These are phyloP conservation scores for Mortierella sp. DNA, from an alignment of 371 early-diverging fungal species.

Conservation along the genomic window DNA sequence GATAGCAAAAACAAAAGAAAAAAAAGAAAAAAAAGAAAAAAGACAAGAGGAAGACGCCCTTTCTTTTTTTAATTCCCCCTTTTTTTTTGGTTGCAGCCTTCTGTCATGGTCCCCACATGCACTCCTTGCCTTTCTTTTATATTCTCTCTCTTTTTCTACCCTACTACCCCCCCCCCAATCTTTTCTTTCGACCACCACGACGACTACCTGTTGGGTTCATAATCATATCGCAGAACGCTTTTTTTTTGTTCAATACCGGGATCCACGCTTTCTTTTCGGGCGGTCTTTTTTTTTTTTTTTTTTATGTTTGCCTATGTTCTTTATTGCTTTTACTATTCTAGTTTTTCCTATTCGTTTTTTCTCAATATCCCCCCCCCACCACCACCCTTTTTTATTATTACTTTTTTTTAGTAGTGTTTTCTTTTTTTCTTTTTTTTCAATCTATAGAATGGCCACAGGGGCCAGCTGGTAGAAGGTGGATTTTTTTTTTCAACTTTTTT, in stretches of 20 bases:
- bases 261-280: no score
- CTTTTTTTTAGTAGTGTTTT: not conserved
- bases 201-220: no score
- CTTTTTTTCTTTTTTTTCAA: not conserved
- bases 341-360: not conserved
- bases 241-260: no score
- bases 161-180: not conserved
- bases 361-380: no score
- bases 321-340: not conserved
- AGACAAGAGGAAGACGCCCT: not conserved
- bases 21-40: not conserved
- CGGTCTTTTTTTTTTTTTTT: not conserved
- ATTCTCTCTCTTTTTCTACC: not conserved
- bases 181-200: not conserved
- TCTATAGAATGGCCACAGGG: not conserved
- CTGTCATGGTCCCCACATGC: no score
- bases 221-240: no score
- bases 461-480: not conserved
- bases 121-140: not conserved
- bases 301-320: not conserved
- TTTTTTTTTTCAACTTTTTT: not conserved
- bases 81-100: not conserved
- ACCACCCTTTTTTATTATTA: constrained; percentile 1
- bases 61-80: not conserved
- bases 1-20: not conserved